These are phyloP conservation scores for Exophiala sp. DNA, from an alignment of 2,329 filamentous ascomycete species.

Conservation along the genomic window DNA sequence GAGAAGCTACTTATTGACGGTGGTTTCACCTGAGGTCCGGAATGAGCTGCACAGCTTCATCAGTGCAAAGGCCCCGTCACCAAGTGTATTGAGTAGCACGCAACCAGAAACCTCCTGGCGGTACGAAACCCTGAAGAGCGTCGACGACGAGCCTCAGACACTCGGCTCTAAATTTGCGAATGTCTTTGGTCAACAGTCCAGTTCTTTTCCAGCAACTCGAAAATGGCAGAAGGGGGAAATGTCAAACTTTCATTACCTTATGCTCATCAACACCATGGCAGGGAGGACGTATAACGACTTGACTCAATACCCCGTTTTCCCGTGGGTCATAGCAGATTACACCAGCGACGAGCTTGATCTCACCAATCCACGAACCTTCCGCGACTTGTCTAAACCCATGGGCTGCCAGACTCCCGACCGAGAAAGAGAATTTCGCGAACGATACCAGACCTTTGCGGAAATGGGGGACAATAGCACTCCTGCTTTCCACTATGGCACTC, in stretches of 20 bases:
- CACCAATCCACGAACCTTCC: conserved; percentile 73
- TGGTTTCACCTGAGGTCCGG: conserved; percentile 64
- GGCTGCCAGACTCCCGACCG: conserved; percentile 75
- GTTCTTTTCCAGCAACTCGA: conserved; percentile 76
- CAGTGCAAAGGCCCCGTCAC: conserved; percentile 62
- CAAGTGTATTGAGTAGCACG: conserved; percentile 57
- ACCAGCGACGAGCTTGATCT: conserved; percentile 88
- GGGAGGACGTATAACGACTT: conserved; percentile 96
- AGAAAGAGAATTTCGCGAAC: conserved; percentile 71
- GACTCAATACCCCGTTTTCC: conserved; percentile 96
- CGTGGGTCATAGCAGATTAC: conserved; percentile 94
- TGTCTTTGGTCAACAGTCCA: conserved; percentile 76
- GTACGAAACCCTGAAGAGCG: conserved; percentile 71
- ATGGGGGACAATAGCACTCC: conserved; percentile 71
- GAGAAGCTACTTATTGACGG: conserved; percentile 85
- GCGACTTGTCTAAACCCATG: conserved; percentile 93
- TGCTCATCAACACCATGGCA: conserved; percentile 97
- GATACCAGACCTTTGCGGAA: conserved; percentile 81
- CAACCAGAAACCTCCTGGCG: conserved; percentile 88
- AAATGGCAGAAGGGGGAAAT: conserved; percentile 92
- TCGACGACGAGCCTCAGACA: conserved; percentile 57
- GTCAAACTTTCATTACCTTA: conserved; percentile 97
- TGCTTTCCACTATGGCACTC: conserved; percentile 95
- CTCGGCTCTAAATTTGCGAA: conserved; percentile 86
- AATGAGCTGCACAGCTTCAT: conserved; percentile 78